phyloP scores from a whole-genome alignment of 164 flowering plant species.

The Vitis rupestris region DNA sequence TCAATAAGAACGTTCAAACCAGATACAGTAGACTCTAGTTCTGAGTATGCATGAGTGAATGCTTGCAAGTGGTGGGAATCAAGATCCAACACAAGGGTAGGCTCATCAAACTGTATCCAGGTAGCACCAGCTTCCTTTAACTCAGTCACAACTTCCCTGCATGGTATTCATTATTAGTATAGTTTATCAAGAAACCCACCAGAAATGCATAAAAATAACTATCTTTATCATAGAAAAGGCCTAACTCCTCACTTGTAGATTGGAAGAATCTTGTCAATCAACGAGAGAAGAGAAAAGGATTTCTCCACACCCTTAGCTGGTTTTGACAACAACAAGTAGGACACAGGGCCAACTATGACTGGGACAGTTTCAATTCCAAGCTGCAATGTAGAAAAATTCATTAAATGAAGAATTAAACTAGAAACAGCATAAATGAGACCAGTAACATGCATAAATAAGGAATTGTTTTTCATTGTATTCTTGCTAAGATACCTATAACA shows the following conservation, averaged over 20 bases:
- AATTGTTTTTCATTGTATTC: no score
- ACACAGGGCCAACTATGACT: slow-evolving; percentile 78
- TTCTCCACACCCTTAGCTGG: slow-evolving; percentile 86
- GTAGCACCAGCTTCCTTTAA: slow-evolving; percentile 88
- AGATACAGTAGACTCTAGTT: slow-evolving; percentile 64
- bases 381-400: slow-evolving; percentile 36
- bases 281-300: slow-evolving; percentile 63
- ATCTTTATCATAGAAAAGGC: background rate
- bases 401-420: no score
- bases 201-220: background rate
- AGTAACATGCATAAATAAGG: no score
- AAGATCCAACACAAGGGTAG: slow-evolving; percentile 74
- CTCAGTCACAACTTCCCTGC: slow-evolving; percentile 80
- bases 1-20: slow-evolving; percentile 73
- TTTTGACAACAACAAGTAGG: slow-evolving; percentile 76
- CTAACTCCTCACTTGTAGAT: slow-evolving; percentile 59
- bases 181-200: background rate
- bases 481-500: no score
- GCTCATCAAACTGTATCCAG: slow-evolving; percentile 93
- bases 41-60: slow-evolving; percentile 71
- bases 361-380: slow-evolving; percentile 80
- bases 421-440: no score
- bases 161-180: slow-evolving; percentile 3
- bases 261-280: slow-evolving; percentile 66
- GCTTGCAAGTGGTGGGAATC: slow-evolving; percentile 72